Evolutionary conservation across 2,329 filamentous ascomycete species (phyloP), one percentile per base, ranked within the genome.

Genomic region (Pseudocercospora musae): DNA sequence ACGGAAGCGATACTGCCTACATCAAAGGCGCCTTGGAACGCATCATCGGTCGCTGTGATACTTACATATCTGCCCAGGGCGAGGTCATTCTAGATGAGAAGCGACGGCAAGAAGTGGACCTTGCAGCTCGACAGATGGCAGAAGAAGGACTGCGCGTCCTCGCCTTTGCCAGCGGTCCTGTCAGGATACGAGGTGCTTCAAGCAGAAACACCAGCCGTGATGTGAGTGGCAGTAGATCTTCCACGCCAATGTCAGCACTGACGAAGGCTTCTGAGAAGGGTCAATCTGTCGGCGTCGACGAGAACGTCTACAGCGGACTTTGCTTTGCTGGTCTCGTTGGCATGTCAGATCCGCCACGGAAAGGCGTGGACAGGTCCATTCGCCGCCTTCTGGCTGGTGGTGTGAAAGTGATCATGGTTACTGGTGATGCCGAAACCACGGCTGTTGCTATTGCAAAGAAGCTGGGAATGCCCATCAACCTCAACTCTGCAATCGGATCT

Each of bases 331-430:
- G 95, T 4, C 78, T 98, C 27, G 92, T 98, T 27, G 95, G 95
- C 53, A 99, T 99, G 94, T 96, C 92, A 69, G 95, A 99, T 74
- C 95, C 95, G 4, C 95, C 95, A 2, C 85, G 95, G 55, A 91
- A 92, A 68, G 92, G 92, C 48, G 95, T 99, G 8, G 90, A 92
- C 68, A 88, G 89, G 66, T 92, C 94, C 5, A 97, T 99, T 69
- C 85, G 91, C 69, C 89, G 90, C 65, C 81, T 99, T 59, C 94
- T 98, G 89, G 87, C 92, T 54, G 95, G 95, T 58, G 94, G 94
- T 42, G 95, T 99, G 66, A 95, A 92, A 76, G 91, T 99, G 53
- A 96, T 99, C 70, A 99, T 99, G 95, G 98, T 99, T 69, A 99
- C 95, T 9, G 95, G 95, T 62, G 95, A 99, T 76, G 92, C 95